Evolutionary conservation across 306 rosid genomes (phyloP), one percentile per base, ranked within the genome.

Genomic region (Datisca glomerata): DNA sequence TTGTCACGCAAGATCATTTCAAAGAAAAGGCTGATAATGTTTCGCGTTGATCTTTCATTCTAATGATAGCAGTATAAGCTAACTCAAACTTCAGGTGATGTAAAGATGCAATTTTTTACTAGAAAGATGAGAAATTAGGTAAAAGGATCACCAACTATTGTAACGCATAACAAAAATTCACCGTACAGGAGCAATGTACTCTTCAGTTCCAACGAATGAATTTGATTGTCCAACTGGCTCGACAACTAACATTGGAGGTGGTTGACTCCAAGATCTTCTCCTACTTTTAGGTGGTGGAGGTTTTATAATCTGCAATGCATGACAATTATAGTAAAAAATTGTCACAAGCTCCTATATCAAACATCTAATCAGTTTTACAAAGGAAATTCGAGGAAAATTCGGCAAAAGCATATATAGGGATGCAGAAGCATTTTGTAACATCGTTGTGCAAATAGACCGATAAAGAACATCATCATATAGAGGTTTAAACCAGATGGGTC

Each of bases 191-290:
- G 97, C 83, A 60, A 89, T 80, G 54, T 89, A 89, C 61, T 89
- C 97, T 70, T 83, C 97, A 21, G 97, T 89, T 72, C 97, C 97
- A 43, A 89, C 85, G 49, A 89, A 83, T 18, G 97, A 89, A 56
- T 83, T 83, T 21, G 94, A 75, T 20, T 83, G 81, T 47, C 66
- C 19, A 49, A 35, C 45, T 32, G 97, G 97, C 53, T 89, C 93
- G 2, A 85, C 81, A 40, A 89, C 69, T 71, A 89, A 75, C 53
- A 38, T 57, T 20, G 93, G 95, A 3, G 75, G 65, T 17, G 79
- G 78, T 60, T 63, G 76, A 70, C 66, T 78, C 35, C 73, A 62
- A 15, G 81, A 77, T 72, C 56, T 67, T 53, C 69, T 64, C 47
- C 75, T 72, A 3, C 31, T 58, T 14, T 50, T 52, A 40, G 75